Conservation (phyloP, 257 asterid species). For the Verbena officinalis region DNA sequence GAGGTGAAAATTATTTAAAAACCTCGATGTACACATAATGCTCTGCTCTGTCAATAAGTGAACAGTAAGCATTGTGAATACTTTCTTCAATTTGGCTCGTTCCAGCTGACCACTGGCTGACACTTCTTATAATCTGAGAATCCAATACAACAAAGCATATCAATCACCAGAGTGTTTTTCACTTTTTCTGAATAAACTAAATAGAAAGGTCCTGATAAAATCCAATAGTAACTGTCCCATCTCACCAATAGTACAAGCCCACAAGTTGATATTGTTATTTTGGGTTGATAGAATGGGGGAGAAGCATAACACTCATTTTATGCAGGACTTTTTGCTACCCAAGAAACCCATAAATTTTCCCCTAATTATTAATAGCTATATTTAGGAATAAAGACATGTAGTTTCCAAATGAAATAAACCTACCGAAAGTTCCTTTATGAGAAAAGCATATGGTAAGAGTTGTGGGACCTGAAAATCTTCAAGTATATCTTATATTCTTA, state of each 20-base stretch:
- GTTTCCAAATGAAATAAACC: no score
- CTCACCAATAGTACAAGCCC: constrained; percentile 12
- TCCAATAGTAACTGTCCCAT: constrained; percentile 12
- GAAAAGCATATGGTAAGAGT: constrained; percentile 6
- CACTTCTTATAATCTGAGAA: constrained; percentile 84
- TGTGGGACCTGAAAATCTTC: constrained; percentile 11
- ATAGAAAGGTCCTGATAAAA: constrained; percentile 13
- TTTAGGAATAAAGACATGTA: not conserved
- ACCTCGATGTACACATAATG: constrained; percentile 94
- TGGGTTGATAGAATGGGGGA: constrained; percentile 5
- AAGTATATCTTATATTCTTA: no score
- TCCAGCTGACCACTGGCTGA: constrained; percentile 99
- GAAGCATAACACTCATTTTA: no score
- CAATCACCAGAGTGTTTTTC: constrained; percentile 8
- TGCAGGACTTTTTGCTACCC: not conserved
- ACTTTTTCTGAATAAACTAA: constrained; percentile 16
- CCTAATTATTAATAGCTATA: not conserved
- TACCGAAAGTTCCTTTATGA: no score
- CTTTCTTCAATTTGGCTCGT: constrained; percentile 95
- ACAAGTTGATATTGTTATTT: constrained; percentile 8
- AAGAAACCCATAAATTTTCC: not conserved
- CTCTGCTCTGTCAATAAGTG: constrained; percentile 91
- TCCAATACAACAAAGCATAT: constrained; percentile 14
- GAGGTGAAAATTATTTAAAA: constrained; percentile 24
- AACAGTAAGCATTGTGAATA: constrained; percentile 88